phyloP scores from a whole-genome alignment of 768 basidiomycete genomes.

The Termitomyces sp. region DNA sequence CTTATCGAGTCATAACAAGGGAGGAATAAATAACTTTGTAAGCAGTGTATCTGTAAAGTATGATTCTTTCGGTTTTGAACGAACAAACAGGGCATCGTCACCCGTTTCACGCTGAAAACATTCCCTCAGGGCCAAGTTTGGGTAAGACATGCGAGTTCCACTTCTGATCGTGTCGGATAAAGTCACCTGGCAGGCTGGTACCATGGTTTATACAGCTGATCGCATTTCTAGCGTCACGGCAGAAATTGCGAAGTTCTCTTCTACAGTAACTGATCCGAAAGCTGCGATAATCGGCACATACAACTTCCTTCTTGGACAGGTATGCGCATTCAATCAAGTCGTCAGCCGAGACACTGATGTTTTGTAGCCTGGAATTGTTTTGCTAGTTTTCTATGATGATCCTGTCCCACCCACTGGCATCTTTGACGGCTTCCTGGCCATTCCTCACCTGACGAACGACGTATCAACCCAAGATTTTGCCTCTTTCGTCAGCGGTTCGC shows the following conservation, averaged over 20 bases:
- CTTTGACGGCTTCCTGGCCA: conserved; percentile 45
- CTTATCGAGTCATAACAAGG: conserved; percentile 25
- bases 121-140: conserved; percentile 53
- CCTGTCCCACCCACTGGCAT: conserved; percentile 43
- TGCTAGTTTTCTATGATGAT: conserved; percentile 53
- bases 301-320: conserved; percentile 28
- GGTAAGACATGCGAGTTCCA: conserved; percentile 29
- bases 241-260: conserved; percentile 35
- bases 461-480: conserved; percentile 34
- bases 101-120: conserved; percentile 46
- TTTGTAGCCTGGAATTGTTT: conserved; percentile 15
- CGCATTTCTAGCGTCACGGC: conserved; percentile 19
- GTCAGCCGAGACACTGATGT: not conserved
- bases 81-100: conserved; percentile 45
- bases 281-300: conserved; percentile 44
- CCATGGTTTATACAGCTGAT: conserved; percentile 25
- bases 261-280: conserved; percentile 42
- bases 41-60: not conserved
- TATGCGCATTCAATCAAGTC: conserved; percentile 11
- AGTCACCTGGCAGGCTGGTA: conserved; percentile 37
- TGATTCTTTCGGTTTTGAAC: not conserved
- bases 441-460: conserved; percentile 32
- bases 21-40: conserved; percentile 58
- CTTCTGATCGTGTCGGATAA: not conserved
- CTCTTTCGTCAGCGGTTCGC: conserved; percentile 31